These are phyloP conservation scores for Penicillium robsamsonii DNA, from an alignment of 495 filamentous ascomycete genomes.

Conservation along the genomic window DNA sequence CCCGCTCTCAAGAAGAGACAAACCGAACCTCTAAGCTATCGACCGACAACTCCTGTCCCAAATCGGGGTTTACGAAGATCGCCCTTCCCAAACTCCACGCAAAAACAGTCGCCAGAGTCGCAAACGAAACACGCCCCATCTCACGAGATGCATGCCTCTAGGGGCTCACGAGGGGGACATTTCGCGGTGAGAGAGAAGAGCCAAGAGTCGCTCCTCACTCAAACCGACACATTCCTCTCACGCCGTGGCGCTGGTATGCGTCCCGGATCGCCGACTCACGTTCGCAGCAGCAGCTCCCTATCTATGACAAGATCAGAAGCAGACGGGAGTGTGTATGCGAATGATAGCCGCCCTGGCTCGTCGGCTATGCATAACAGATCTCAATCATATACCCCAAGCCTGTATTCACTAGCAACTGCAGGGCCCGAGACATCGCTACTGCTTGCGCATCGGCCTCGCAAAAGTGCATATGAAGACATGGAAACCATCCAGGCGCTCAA, in stretches of 20 bases:
- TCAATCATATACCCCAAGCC: slow-evolving; percentile 53
- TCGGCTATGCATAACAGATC: slow-evolving; percentile 32
- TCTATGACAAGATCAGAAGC: slow-evolving; percentile 49
- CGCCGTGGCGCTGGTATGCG: slow-evolving; percentile 47
- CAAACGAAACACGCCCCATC: slow-evolving; percentile 22
- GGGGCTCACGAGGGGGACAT: slow-evolving; percentile 42
- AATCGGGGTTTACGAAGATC: slow-evolving; percentile 43
- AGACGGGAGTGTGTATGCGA: slow-evolving; percentile 35
- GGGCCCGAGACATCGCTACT: slow-evolving; percentile 65
- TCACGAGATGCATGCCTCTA: slow-evolving; percentile 22
- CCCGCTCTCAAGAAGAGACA: slow-evolving; percentile 13
- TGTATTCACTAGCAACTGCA: slow-evolving; percentile 66
- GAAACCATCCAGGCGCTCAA: slow-evolving; percentile 55
- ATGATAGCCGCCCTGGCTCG: slow-evolving; percentile 34
- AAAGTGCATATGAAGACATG: slow-evolving; percentile 55
- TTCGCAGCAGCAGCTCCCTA: slow-evolving; percentile 48
- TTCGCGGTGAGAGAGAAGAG: slow-evolving; percentile 54
- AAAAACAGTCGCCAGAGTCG: slow-evolving; percentile 24
- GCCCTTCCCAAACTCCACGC: slow-evolving; percentile 32
- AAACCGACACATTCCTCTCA: slow-evolving; percentile 58
- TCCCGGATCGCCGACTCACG: slow-evolving; percentile 52
- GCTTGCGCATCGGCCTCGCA: slow-evolving; percentile 51
- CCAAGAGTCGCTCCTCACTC: slow-evolving; percentile 56
- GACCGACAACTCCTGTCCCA: slow-evolving; percentile 26
- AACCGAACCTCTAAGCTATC: slow-evolving; percentile 14